Evolutionary conservation across 179 eudicot species (phyloP).

Genomic region (Sideroxylon spinosum): DNA sequence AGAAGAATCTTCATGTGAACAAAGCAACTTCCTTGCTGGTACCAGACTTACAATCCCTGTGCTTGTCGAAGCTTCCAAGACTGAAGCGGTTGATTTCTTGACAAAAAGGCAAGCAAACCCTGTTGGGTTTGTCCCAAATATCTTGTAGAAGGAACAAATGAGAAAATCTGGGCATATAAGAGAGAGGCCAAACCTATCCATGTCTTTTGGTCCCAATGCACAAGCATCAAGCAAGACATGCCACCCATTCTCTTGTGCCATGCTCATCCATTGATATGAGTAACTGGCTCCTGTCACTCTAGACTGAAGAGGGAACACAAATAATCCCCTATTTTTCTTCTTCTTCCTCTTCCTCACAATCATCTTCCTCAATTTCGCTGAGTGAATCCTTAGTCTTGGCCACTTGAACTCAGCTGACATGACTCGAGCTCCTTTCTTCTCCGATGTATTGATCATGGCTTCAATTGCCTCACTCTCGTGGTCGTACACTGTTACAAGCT

Average conservation of each 20-base stretch:
- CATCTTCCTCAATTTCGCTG: constrained; percentile 53
- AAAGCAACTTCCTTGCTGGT: constrained; percentile 38
- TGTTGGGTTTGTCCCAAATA: constrained; percentile 84
- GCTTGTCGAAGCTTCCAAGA: constrained; percentile 45
- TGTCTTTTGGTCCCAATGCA: constrained; percentile 86
- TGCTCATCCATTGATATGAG: constrained; percentile 91
- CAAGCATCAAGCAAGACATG: constrained; percentile 89
- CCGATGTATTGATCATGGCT: constrained; percentile 50
- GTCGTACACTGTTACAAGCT: constrained; percentile 76
- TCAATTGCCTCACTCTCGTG: constrained; percentile 74
- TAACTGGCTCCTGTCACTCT: constrained; percentile 76
- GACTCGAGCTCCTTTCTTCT: constrained; percentile 60
- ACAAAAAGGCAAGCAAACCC: constrained; percentile 94
- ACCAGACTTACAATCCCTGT: constrained; percentile 62
- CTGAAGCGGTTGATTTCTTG: constrained; percentile 55
- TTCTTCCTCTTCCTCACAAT: constrained; percentile 54
- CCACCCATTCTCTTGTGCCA: constrained; percentile 92
- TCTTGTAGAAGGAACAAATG: constrained; percentile 81
- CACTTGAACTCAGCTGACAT: constrained; percentile 76
- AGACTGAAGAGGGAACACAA: constrained; percentile 85
- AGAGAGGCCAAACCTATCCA: constrained; percentile 87
- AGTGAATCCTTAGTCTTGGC: constrained; percentile 72
- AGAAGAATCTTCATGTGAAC: constrained; percentile 38
- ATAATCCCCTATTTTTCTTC: constrained; percentile 52
- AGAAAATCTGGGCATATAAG: constrained; percentile 77